phyloP scores from a whole-genome alignment of 805 yeast species.

The Saccharomycopsis sp. region DNA sequence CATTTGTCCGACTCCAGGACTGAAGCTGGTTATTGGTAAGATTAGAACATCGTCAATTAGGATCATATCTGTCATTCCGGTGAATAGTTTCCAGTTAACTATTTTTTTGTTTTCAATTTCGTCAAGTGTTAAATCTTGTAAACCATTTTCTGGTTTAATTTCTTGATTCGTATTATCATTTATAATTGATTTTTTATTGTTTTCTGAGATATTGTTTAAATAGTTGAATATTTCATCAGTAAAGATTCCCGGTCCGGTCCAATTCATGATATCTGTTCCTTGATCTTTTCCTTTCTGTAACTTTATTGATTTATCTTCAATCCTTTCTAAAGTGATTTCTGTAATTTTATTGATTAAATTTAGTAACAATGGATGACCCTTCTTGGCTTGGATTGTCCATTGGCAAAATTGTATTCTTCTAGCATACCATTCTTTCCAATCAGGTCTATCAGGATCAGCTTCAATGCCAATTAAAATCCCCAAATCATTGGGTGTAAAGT shows the following conservation, averaged over 20 bases:
- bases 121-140: not conserved
- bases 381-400: constrained; percentile 88
- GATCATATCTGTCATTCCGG: constrained; percentile 44
- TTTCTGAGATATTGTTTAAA: constrained; percentile 41
- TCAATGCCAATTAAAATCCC: constrained; percentile 89
- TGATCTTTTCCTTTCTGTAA: constrained; percentile 41
- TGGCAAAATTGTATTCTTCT: constrained; percentile 91
- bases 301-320: constrained; percentile 34
- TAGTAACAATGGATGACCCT: constrained; percentile 83
- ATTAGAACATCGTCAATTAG: constrained; percentile 59
- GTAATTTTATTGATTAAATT: constrained; percentile 75
- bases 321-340: constrained; percentile 52
- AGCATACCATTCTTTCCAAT: constrained; percentile 91
- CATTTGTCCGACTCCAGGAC: constrained; percentile 65
- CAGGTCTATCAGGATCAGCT: constrained; percentile 93
- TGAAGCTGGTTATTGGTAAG: constrained; percentile 59
- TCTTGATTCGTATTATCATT: not conserved
- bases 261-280: constrained; percentile 77
- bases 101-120: constrained; percentile 20
- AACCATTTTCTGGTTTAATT: not conserved
- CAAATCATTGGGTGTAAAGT: constrained; percentile 7
- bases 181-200: not conserved
- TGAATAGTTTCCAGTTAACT: constrained; percentile 56
- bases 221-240: constrained; percentile 80
- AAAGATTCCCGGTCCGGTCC: constrained; percentile 97